phyloP scores from a whole-genome alignment of 768 basidiomycete genomes.

The Hericium coralloides region DNA sequence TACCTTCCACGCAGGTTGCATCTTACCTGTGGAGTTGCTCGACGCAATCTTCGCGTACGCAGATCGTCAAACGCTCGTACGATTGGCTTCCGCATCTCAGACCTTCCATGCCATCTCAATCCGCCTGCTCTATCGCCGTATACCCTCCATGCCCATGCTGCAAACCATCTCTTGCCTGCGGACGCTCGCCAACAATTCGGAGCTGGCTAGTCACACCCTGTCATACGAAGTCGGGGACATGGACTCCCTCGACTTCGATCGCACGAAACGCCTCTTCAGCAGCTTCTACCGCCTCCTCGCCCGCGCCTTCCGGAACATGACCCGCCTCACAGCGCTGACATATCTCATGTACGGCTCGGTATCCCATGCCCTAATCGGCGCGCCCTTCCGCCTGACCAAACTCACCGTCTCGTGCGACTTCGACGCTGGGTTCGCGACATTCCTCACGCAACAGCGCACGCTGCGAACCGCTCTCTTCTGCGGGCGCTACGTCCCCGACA shows the following conservation, averaged over 20 bases:
- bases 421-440: conserved; percentile 15
- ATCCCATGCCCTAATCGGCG: conserved; percentile 15
- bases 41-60: conserved; percentile 10
- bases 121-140: conserved; percentile 12
- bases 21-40: conserved; percentile 8
- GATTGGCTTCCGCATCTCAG: conserved; percentile 1
- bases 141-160: conserved; percentile 8
- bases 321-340: conserved; percentile 17
- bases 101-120: conserved; percentile 6
- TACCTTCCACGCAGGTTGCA: neutral
- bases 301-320: conserved; percentile 16
- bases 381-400: conserved; percentile 19
- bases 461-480: conserved; percentile 18
- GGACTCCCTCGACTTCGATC: conserved; percentile 1
- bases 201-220: conserved; percentile 7
- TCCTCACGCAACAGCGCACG: conserved; percentile 15
- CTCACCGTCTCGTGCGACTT: conserved; percentile 18
- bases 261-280: conserved; percentile 3
- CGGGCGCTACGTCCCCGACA: conserved; percentile 11
- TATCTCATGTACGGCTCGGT: conserved; percentile 17
- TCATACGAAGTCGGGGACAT: conserved; percentile 11
- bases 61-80: conserved; percentile 4
- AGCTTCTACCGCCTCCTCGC: conserved; percentile 12
- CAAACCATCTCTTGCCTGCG: conserved; percentile 5
- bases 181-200: conserved; percentile 7